Percentiles rank a stretch among this genome's conserved stretches.
Evolutionary conservation across 2,329 filamentous ascomycete species (phyloP).

Genomic region (Xylaria multiplex): DNA sequence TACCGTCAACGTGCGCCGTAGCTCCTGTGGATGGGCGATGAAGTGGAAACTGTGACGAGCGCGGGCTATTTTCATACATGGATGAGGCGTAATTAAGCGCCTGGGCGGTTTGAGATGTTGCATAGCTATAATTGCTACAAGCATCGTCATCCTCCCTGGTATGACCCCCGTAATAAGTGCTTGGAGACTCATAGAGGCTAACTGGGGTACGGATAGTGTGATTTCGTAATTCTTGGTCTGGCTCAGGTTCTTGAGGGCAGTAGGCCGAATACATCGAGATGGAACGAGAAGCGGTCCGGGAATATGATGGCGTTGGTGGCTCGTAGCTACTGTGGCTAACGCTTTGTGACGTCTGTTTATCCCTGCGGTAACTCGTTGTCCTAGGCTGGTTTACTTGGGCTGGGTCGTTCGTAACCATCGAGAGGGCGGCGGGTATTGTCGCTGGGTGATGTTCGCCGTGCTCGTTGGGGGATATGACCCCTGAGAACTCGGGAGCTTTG

Average conservation of each 20-base stretch:
- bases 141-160: not conserved
- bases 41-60: not conserved
- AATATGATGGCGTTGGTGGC: conserved; percentile 9
- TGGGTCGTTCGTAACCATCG: not conserved
- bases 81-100: not conserved
- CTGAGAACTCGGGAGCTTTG: not conserved
- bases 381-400: not conserved
- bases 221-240: not conserved
- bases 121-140: conserved; percentile 11
- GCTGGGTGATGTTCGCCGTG: not conserved
- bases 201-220: conserved; percentile 1
- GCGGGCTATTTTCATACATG: not conserved
- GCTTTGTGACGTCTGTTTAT: not conserved
- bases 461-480: not conserved
- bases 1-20: conserved; percentile 2
- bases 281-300: not conserved
- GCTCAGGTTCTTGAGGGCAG: conserved; percentile 10
- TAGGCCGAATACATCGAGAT: conserved; percentile 30
- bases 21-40: not conserved
- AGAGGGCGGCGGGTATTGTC: not conserved
- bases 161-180: not conserved
- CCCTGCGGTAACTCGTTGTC: not conserved
- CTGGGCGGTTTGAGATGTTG: conserved; percentile 3
- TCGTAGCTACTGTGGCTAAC: not conserved
- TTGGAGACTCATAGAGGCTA: conserved; percentile 9